phyloP scores from a whole-genome alignment of 2,329 filamentous ascomycete genomes.

The Monilinia fructigena region DNA sequence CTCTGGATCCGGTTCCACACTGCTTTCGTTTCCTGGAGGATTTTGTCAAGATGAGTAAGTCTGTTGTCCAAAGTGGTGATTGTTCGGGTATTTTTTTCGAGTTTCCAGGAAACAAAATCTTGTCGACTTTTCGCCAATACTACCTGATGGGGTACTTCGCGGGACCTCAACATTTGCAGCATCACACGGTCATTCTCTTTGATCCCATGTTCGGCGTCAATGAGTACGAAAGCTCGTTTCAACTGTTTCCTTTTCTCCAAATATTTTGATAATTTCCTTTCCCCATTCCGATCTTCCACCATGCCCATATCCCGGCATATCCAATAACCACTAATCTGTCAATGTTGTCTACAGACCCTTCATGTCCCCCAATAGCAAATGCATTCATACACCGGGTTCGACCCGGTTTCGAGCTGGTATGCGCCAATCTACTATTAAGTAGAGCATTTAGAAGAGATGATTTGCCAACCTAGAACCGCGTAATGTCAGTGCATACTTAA shows the following conservation, averaged over 20 bases:
- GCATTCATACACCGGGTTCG: conserved; percentile 65
- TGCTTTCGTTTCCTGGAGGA: conserved; percentile 44
- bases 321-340: conserved; percentile 59
- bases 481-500: neutral
- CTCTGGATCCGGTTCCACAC: conserved; percentile 45
- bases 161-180: conserved; percentile 53
- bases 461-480: conserved; percentile 53
- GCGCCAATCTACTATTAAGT: conserved; percentile 51
- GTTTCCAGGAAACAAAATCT: conserved; percentile 44
- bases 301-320: conserved; percentile 71
- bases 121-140: conserved; percentile 68
- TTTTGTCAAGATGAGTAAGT: conserved; percentile 42
- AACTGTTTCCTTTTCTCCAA: conserved; percentile 59
- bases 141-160: conserved; percentile 62
- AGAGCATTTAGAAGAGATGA: conserved; percentile 65
- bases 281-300: conserved; percentile 63
- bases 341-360: conserved; percentile 29
- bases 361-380: conserved; percentile 54
- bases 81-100: conserved; percentile 38
- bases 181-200: conserved; percentile 60
- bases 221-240: conserved; percentile 59
- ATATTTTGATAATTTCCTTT: conserved; percentile 67
- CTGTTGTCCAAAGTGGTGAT: conserved; percentile 39
- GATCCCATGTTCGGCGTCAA: conserved; percentile 62
- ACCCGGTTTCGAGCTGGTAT: conserved; percentile 59